Evolutionary conservation across 2,329 filamentous ascomycete genomes (phyloP).

Genomic region (Lachnellula occidentalis): DNA sequence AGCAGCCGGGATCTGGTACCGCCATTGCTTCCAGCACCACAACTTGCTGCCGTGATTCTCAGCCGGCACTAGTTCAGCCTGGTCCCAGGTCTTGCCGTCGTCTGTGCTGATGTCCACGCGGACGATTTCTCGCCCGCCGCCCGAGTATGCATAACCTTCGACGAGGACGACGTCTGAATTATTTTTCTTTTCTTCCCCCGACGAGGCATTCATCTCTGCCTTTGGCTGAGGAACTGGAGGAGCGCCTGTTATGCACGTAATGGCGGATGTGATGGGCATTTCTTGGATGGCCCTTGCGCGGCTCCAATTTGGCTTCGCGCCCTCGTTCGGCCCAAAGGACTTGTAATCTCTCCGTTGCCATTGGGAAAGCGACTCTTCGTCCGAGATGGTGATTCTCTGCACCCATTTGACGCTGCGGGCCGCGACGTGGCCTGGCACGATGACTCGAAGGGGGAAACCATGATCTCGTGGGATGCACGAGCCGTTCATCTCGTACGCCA

Average conservation of each 20-base stretch:
- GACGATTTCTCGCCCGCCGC: conserved; percentile 44
- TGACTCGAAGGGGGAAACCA: conserved; percentile 38
- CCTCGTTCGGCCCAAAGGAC: conserved; percentile 59
- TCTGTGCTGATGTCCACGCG: conserved; percentile 45
- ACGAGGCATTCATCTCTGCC: too few relatives aligned
- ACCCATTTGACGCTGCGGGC: conserved; percentile 45
- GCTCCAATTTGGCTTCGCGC: conserved; percentile 53
- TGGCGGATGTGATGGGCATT: conserved; percentile 61
- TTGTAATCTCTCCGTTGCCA: conserved; percentile 59
- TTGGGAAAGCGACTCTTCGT: conserved; percentile 39
- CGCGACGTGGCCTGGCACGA: conserved; percentile 40
- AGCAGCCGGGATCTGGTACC: conserved; percentile 34
- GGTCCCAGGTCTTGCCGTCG: conserved; percentile 45
- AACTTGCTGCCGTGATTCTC: conserved; percentile 41
- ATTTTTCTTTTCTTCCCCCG: too few relatives aligned
- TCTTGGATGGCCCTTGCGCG: conserved; percentile 60
- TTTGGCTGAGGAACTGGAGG: conserved; percentile 43
- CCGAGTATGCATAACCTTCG: conserved; percentile 44
- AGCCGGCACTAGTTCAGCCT: conserved; percentile 54
- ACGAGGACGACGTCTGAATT: conserved; percentile 26
- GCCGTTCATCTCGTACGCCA: conserved; percentile 45
- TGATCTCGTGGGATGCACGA: conserved; percentile 39
- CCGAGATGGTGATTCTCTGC: conserved; percentile 36
- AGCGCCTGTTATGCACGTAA: conserved; percentile 48
- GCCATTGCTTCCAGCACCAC: conserved; percentile 63